Evolutionary conservation across 306 rosid genomes (phyloP).

Genomic region (cucumber (Cucumis sativus)): Cucumber_9930_V3 NC_026660.2:9817001-9817500

Average conservation of each 20-base stretch:
- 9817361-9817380: neutral
- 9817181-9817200: neutral
- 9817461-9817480: conserved; percentile 17
- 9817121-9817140: too few relatives aligned
- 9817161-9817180: neutral
- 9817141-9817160: too few relatives aligned
- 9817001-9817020: too few relatives aligned
- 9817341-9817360: neutral
- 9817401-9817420: conserved; percentile 1
- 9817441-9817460: conserved; percentile 9
- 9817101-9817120: too few relatives aligned
- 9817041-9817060: too few relatives aligned
- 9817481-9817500: conserved; percentile 3
- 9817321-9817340: neutral
- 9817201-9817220: neutral
- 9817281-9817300: neutral
- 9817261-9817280: conserved; percentile 7
- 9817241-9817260: neutral
- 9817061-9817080: too few relatives aligned
- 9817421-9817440: conserved; percentile 8
- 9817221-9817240: neutral
- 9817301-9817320: neutral
- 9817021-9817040: too few relatives aligned
- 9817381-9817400: neutral
- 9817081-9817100: too few relatives aligned